Percentiles rank a stretch among this genome's conserved stretches.
These are phyloP conservation scores for Suillus subluteus DNA, from an alignment of 768 basidiomycete genomes.

Conservation along the genomic window DNA sequence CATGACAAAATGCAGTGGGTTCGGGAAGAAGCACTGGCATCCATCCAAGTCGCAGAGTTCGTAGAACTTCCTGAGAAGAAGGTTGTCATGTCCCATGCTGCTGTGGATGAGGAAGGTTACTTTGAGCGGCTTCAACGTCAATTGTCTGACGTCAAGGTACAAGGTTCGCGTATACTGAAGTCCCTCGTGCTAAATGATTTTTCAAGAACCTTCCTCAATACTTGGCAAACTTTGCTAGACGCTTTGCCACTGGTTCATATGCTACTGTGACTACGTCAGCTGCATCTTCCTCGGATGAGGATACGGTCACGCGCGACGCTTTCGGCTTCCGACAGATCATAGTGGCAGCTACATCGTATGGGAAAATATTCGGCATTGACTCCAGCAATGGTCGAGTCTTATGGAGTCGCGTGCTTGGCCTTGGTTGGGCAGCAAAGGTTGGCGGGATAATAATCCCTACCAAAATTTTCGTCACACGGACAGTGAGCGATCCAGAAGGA, in stretches of 20 bases:
- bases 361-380: constrained; percentile 84
- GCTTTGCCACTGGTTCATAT: constrained; percentile 74
- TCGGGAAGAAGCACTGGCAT: constrained; percentile 78
- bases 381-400: constrained; percentile 75
- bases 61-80: constrained; percentile 75
- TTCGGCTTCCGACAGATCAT: constrained; percentile 90
- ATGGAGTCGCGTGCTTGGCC: constrained; percentile 80
- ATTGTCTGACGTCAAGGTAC: constrained; percentile 59
- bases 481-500: constrained; percentile 43
- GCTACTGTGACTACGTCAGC: constrained; percentile 43
- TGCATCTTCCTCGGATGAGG: constrained; percentile 33
- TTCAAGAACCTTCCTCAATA: constrained; percentile 72
- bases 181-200: not conserved
- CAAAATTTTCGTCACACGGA: constrained; percentile 60
- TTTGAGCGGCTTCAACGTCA: constrained; percentile 57
- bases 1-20: constrained; percentile 67
- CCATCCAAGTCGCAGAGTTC: constrained; percentile 65
- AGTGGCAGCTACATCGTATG: constrained; percentile 67
- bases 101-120: constrained; percentile 50
- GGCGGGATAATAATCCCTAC: constrained; percentile 61
- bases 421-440: constrained; percentile 64
- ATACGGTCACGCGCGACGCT: constrained; percentile 62
- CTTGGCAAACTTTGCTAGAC: constrained; percentile 61
- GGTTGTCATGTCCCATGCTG: constrained; percentile 33
- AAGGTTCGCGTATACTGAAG: not conserved